Evolutionary conservation across 1,284 basidiomycete species (phyloP).

Genomic region (Cutaneotrichosporon cavernicola): DNA sequence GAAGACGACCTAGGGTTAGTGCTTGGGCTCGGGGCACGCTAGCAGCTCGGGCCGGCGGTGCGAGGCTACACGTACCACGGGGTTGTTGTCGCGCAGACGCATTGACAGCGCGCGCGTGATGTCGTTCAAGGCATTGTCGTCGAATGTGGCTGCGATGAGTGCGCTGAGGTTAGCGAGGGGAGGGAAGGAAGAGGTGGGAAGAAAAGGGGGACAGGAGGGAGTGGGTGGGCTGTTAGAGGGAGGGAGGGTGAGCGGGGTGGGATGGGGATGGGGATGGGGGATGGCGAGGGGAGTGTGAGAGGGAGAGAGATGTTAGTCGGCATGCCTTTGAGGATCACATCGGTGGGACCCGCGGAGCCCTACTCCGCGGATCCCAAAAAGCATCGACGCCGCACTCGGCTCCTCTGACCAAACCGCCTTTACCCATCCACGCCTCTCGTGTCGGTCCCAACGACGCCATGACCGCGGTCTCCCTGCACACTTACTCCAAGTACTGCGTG

Average conservation of each 20-base stretch:
- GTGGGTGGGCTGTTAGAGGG: too few relatives aligned
- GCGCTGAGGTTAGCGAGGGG: slow-evolving; percentile 59
- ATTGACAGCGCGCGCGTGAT: slow-evolving; percentile 82
- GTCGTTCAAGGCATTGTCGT: slow-evolving; percentile 87
- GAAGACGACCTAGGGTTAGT: slow-evolving; percentile 73
- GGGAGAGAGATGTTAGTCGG: too few relatives aligned
- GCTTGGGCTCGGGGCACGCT: not conserved
- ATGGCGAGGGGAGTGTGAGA: too few relatives aligned
- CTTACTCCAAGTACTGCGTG: slow-evolving; percentile 52
- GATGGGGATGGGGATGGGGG: too few relatives aligned
- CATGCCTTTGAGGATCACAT: too few relatives aligned
- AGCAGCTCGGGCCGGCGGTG: slow-evolving; percentile 1
- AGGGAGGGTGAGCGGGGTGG: too few relatives aligned
- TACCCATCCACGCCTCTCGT: too few relatives aligned
- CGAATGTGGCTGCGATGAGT: slow-evolving; percentile 91
- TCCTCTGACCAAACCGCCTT: too few relatives aligned
- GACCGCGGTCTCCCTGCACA: slow-evolving; percentile 7
- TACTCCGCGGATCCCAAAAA: too few relatives aligned
- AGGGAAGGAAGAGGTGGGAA: not conserved
- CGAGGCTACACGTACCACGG: slow-evolving; percentile 62
- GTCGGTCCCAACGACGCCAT: not conserved
- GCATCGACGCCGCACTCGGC: too few relatives aligned
- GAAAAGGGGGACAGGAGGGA: too few relatives aligned
- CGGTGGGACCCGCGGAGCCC: too few relatives aligned
- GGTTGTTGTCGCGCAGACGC: slow-evolving; percentile 84